Base-by-base conservation (phyloP, 2,329 filamentous ascomycete genomes). In the Aspergillus quadrilineatus region DNA sequence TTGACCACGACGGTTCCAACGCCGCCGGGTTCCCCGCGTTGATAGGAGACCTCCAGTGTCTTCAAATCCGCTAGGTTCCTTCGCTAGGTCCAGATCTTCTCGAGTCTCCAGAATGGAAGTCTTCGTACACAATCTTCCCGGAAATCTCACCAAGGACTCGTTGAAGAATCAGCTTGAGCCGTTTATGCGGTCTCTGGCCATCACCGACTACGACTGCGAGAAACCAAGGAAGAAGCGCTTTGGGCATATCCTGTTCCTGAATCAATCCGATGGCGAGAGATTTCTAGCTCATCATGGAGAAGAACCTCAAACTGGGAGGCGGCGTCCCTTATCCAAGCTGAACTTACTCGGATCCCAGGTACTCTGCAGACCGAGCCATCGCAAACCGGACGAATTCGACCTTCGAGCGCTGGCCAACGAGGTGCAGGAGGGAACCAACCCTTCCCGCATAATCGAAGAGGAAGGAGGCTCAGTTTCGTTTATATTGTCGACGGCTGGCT, bases 181-280 rank as follows among this genome's bases (percentile, higher is more conserved):
- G 0, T 65, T 68, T 12, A 66, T 84, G 6, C 58, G 52, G 5
- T 55, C 64, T 1, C 72, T 79, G 6, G 67, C 67, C 1, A 77
- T 82, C 54, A 50, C 69, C 4, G 65, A 69, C 30, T 82, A 74
- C 59, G 68, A 79, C 45, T 76, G 76, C 45, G 70, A 77, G 32
- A 82, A 82, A 60, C 65, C 71, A 4, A 64, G 58, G 12, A 67
- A 64, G 34, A 79, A 76, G 54, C 58, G 60, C 4, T 74, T 72
- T 60, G 82, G 77, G 0, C 73, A 69, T 10, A 60, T 84, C 41
- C 82, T 80, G 0, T 74, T 84, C 22, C 72, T 79, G 1, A 69
- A 75, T 53, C 22, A 47, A 1, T 50, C 60, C 1, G 75, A 78
- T 17, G 80, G 71, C 0, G 56, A 72, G n/a, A 60, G 43, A 2